Percentiles rank a stretch among this genome's conserved stretches.
phyloP scores from a whole-genome alignment of 345 rosid species.

The Sonneratia alba region DNA sequence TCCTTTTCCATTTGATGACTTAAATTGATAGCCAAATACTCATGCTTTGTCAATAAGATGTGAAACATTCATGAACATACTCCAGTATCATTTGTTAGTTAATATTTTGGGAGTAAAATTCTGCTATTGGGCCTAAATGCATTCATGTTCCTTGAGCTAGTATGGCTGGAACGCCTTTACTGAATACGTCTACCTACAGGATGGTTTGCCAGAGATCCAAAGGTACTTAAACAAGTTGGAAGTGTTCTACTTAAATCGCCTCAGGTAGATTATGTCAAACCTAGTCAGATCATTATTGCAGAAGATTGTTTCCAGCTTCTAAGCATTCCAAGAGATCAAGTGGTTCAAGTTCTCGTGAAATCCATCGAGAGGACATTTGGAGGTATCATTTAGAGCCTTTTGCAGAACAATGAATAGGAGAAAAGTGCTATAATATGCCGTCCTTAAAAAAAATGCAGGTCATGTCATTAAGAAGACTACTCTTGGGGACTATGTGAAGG shows the following conservation, averaged over 20 bases:
- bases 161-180: background rate
- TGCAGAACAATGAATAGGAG: background rate
- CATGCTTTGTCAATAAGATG: background rate
- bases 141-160: background rate
- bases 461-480: conserved; percentile 30
- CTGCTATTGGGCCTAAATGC: background rate
- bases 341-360: conserved; percentile 38
- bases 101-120: background rate
- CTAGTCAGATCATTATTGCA: conserved; percentile 47
- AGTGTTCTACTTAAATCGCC: conserved; percentile 44
- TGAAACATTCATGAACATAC: background rate
- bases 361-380: conserved; percentile 52
- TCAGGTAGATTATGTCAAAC: conserved; percentile 18
- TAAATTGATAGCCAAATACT: background rate
- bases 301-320: conserved; percentile 65
- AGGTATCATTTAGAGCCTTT: conserved; percentile 42
- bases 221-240: conserved; percentile 55
- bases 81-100: background rate
- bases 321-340: conserved; percentile 43
- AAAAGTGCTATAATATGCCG: background rate
- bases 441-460: conserved; percentile 26
- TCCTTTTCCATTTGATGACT: background rate
- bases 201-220: conserved; percentile 85
- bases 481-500: conserved; percentile 57
- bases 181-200: conserved; percentile 30